Percentiles rank a stretch among this genome's conserved stretches.
Conservation (phyloP, 1,284 basidiomycete species). For the Coniophora puteana region DNA sequence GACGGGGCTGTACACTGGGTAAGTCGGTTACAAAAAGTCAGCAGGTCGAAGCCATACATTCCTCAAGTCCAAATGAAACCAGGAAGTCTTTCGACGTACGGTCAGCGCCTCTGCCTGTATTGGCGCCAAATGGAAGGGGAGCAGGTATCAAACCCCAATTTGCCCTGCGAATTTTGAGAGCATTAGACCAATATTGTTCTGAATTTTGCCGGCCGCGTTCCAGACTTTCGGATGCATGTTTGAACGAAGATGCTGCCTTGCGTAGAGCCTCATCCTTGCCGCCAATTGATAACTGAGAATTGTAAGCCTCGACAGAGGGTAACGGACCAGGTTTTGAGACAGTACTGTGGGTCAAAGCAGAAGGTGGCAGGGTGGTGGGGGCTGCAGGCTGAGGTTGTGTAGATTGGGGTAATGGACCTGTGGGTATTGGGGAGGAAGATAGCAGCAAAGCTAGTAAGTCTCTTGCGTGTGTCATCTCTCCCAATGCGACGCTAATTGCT, state of each 20-base stretch:
- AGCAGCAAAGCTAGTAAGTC: slow-evolving; percentile 60
- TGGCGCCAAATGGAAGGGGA: slow-evolving; percentile 63
- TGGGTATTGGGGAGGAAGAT: slow-evolving; percentile 30
- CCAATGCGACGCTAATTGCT: slow-evolving; percentile 63
- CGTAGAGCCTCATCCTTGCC: slow-evolving; percentile 75
- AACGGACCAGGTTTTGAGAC: slow-evolving; percentile 63
- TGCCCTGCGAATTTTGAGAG: slow-evolving; percentile 63
- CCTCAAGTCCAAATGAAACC: slow-evolving; percentile 73
- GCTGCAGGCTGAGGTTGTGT: slow-evolving; percentile 17
- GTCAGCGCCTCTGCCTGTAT: slow-evolving; percentile 69
- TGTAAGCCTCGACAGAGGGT: slow-evolving; percentile 68
- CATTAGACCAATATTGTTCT: slow-evolving; percentile 77
- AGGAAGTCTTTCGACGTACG: slow-evolving; percentile 76
- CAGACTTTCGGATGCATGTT: slow-evolving; percentile 61
- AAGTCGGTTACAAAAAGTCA: slow-evolving; percentile 3
- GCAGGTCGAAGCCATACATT: slow-evolving; percentile 49
- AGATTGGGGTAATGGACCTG: slow-evolving; percentile 16
- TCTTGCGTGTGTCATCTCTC: slow-evolving; percentile 73
- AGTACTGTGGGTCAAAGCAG: slow-evolving; percentile 55
- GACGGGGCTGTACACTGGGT: slow-evolving; percentile 47
- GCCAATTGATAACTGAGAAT: slow-evolving; percentile 68
- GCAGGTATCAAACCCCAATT: slow-evolving; percentile 79
- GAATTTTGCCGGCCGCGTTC: slow-evolving; percentile 56
- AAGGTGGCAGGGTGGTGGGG: slow-evolving; percentile 24
- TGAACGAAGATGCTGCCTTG: slow-evolving; percentile 67